Percentiles rank a stretch among this genome's conserved stretches.
Evolutionary conservation across 768 basidiomycete species (phyloP).

Genomic region (Leccinum variicolor): DNA sequence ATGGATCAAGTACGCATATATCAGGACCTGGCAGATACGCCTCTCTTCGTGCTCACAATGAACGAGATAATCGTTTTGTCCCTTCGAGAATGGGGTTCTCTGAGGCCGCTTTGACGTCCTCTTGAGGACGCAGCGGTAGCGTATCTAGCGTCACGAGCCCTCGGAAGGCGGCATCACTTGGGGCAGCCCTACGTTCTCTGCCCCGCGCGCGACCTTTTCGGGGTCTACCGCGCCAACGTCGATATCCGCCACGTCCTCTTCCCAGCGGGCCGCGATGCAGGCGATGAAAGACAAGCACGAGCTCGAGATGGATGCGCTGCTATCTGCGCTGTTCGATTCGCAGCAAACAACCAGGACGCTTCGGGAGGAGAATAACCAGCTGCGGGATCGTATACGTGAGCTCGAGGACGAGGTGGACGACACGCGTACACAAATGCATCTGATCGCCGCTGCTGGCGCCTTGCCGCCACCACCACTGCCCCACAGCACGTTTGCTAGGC

Average conservation of each 20-base stretch:
- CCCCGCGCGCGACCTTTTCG: conserved; percentile 46
- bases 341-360: conserved; percentile 63
- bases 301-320: conserved; percentile 66
- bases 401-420: conserved; percentile 31
- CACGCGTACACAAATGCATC: conserved; percentile 24
- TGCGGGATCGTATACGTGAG: conserved; percentile 37
- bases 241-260: conserved; percentile 46
- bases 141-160: conserved; percentile 32
- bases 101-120: conserved; percentile 38
- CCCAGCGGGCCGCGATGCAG: conserved; percentile 44
- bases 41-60: conserved; percentile 17
- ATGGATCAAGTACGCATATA: conserved; percentile 9
- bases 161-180: conserved; percentile 35
- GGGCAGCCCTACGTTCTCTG: conserved; percentile 61
- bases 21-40: conserved; percentile 21
- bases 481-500: conserved; percentile 6
- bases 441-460: conserved; percentile 20
- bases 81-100: conserved; percentile 53
- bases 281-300: conserved; percentile 63
- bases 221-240: conserved; percentile 73
- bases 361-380: conserved; percentile 58
- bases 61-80: conserved; percentile 28
- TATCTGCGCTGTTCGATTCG: conserved; percentile 71
- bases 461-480: conserved; percentile 7
- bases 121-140: conserved; percentile 43